Base-by-base conservation (phyloP, 2,329 filamentous ascomycete species). In the Aspergillus tamarii region DNA sequence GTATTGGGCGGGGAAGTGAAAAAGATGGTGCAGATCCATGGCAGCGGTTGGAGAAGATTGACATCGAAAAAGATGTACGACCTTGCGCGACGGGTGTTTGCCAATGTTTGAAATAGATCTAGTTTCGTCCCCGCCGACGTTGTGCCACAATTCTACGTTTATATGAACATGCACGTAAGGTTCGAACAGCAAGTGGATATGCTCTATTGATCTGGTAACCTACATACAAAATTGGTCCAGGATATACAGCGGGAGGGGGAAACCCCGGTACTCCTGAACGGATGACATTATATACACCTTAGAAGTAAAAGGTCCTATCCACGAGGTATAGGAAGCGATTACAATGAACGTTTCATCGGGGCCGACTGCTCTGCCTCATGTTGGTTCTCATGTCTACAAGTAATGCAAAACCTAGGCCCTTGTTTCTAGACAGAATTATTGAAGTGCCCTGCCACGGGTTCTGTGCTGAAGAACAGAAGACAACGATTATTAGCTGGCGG, bases 41-140 rank as follows among this genome's bases (percentile, higher is more conserved):
- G 74, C 75, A 77, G 28, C 69, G 72, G 4, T 81, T 84, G 67
- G 69, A 74, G 62, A 72, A 71, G 41, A 66, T 85, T 64, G 77
- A 85, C 76, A 73, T 85, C 54, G 81, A 85, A 45, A 64, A 70
- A 60, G 83, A 85, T 70, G 70, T 83, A 12, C 66, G 67, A 21
- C 71, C 73, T 30, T 83, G 81, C 74, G 80, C 80, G 6, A 75
- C 67, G 45, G 80, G 78, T 9, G 63, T 61, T 19, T 82, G 80
- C 67, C 46, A 52, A 3, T 80, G 77, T 72, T 67, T 76, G 59
- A 59, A 59, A 30, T 64, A 52, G 30, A 2, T 39, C 9, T 55
- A 28, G 11, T 26, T 19, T 32, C n/a, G 39, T 32, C 8, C 34
- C 21, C 14, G 0, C 16, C 6, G 10, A 30, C 3, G 16, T 12